Evolutionary conservation across 805 yeast genomes (phyloP).

Genomic region (Starmerella gropengiesseri): DNA sequence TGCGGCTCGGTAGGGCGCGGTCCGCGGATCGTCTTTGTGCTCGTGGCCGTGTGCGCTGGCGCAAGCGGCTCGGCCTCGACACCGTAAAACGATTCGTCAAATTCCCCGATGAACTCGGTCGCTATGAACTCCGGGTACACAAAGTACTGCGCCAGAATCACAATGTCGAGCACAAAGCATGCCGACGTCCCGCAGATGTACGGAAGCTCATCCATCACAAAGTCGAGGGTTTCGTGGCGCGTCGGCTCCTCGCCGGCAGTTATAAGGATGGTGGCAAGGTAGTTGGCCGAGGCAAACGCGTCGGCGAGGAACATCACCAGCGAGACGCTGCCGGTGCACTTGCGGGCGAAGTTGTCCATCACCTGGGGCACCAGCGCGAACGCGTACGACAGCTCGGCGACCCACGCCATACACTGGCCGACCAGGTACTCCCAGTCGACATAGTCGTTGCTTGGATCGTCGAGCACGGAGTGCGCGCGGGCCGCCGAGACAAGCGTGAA

Average conservation of each 20-base stretch:
- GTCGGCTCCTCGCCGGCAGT: constrained; percentile 18
- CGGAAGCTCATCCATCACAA: constrained; percentile 26
- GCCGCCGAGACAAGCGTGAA: constrained; percentile 19
- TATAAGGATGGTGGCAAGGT: constrained; percentile 25
- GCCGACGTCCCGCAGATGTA: constrained; percentile 25
- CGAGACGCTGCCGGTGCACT: constrained; percentile 35
- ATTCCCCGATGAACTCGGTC: no score
- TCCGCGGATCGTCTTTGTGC: no score
- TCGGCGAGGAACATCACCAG: constrained; percentile 27
- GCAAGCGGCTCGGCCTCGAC: no score
- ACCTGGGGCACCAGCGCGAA: constrained; percentile 35
- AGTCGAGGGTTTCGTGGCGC: constrained; percentile 20
- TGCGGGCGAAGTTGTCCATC: constrained; percentile 29
- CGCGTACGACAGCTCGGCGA: constrained; percentile 25
- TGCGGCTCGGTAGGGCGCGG: no score
- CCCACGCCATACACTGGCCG: constrained; percentile 24
- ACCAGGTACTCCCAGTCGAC: constrained; percentile 18
- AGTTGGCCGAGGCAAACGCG: constrained; percentile 24
- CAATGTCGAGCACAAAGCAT: constrained; percentile 24
- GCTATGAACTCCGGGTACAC: constrained; percentile 21
- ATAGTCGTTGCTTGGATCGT: constrained; percentile 4
- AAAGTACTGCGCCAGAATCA: constrained; percentile 25
- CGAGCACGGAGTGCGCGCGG: constrained; percentile 7
- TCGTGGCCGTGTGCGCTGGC: no score
- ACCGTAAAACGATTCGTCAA: no score